Evolutionary conservation across 2,329 filamentous ascomycete genomes (phyloP).

Genomic region (Colletotrichum scovillei): DNA sequence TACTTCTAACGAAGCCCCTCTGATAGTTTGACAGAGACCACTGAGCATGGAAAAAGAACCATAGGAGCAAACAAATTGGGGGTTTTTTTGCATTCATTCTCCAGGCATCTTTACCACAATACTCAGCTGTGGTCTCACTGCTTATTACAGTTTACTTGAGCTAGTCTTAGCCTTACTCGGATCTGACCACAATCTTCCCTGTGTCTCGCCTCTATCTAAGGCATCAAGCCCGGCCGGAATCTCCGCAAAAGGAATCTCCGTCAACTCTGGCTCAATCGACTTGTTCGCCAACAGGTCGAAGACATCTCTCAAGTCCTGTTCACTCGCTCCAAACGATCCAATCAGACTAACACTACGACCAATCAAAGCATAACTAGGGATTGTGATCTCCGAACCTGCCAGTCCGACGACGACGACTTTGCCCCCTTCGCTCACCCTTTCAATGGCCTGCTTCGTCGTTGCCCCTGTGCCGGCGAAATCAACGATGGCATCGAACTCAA

Average conservation of each 20-base stretch:
- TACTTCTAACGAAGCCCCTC: too few relatives aligned
- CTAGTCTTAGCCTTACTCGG: background rate
- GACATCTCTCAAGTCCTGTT: slow-evolving; percentile 14
- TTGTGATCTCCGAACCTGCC: background rate
- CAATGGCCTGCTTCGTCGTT: background rate
- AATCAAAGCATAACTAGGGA: background rate
- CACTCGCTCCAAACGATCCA: slow-evolving; percentile 15
- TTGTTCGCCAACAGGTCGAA: background rate
- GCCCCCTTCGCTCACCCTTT: slow-evolving; percentile 8
- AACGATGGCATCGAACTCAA: slow-evolving; percentile 6
- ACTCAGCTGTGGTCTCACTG: too few relatives aligned
- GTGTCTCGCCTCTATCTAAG: background rate
- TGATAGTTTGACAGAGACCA: too few relatives aligned
- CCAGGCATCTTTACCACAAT: background rate
- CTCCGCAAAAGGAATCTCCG: slow-evolving; percentile 12
- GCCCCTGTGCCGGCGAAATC: slow-evolving; percentile 8
- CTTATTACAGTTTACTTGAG: background rate
- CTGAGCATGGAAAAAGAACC: too few relatives aligned
- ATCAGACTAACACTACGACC: background rate
- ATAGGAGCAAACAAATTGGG: too few relatives aligned
- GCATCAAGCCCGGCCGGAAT: slow-evolving; percentile 8
- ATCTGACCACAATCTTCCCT: slow-evolving; percentile 2
- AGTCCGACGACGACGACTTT: slow-evolving; percentile 21
- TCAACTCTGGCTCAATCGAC: background rate
- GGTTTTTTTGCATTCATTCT: background rate